Evolutionary conservation across 495 filamentous ascomycete species (phyloP), one percentile per base, ranked within the genome.

Genomic region (Penicillium daleae): DNA sequence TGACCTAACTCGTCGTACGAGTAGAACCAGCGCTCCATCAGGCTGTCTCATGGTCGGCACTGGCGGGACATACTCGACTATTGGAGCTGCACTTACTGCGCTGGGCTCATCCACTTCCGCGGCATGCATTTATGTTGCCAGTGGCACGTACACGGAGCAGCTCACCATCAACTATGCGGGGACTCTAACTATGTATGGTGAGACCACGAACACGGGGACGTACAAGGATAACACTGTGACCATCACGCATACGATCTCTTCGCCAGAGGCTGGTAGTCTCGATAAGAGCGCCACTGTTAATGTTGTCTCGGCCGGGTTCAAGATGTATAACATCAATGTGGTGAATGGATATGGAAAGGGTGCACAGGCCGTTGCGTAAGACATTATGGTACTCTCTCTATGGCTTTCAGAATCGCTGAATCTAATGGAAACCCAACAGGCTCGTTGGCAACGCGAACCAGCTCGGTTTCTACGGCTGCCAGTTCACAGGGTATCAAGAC

Each of bases 241-340:
- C 22, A 87, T 90, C 64, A 86, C 83, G 1, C 76, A 82, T 51
- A 78, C 74, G 6, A 71, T 77, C 21, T 76, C 76, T 37, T 85
- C 85, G 27, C 78, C 81, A 0, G 67, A 78, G 13, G 71, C 75
- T 0, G 81, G 81, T 0, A 72, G 74, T 21, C 59, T 74, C 60
- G 82, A 83, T 65, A 66, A 71, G 59, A 84, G 81, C 13, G 85
- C 80, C 0, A 89, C 87, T 0, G 71, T 90, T 12, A 78, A 87
- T 32, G 84, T 85, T 6, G 79, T 80, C 51, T 70, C 80, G 10
- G 65, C 64, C 7, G 78, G 78, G 37, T 73, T 88, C 40, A 81
- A 79, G 40, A 70, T 89, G 57, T 89, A 90, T 64, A 90, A 90
- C 56, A 73, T 90, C 66, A 85, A 89, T 60, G 71, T 89, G 3